Evolutionary conservation across 2,329 filamentous ascomycete genomes (phyloP).

Genomic region (Colletotrichum sp.): DNA sequence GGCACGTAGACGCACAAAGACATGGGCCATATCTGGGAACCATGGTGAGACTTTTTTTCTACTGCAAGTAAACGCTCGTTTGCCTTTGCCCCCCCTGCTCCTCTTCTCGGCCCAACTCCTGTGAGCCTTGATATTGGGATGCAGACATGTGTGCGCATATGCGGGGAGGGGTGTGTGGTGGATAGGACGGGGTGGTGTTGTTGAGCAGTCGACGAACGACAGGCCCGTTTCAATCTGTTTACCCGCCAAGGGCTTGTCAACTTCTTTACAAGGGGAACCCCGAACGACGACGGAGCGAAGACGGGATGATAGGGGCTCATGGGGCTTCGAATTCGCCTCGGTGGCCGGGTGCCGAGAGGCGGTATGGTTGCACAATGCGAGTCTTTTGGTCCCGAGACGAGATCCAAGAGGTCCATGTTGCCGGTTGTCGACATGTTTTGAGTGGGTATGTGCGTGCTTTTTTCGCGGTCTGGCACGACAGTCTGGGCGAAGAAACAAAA

Average conservation of each 20-base stretch:
- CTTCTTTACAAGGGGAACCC: not conserved
- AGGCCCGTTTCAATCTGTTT: conserved; percentile 17
- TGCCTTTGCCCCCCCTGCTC: not conserved
- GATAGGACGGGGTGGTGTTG: not conserved
- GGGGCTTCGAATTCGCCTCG: not conserved
- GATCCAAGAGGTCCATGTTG: not conserved
- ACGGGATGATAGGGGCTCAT: conserved; percentile 6
- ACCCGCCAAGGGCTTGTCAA: not conserved
- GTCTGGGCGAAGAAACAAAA: not conserved
- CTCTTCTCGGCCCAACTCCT: conserved; percentile 10
- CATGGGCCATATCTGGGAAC: not conserved
- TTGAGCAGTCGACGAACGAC: not conserved
- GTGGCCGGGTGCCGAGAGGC: not conserved
- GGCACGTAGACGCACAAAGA: conserved; percentile 4
- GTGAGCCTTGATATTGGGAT: not conserved
- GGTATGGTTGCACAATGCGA: not conserved
- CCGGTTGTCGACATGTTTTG: not conserved
- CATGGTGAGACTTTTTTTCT: conserved; percentile 12
- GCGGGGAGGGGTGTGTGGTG: not conserved
- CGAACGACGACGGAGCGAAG: not conserved
- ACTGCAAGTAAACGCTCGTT: not conserved
- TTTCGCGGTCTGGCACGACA: not conserved
- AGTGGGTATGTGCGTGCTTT: conserved; percentile 2
- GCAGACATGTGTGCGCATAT: not conserved
- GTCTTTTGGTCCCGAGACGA: conserved; percentile 6